Evolutionary conservation across 2,329 filamentous ascomycete species (phyloP).

Genomic region (Colletotrichum lindemuthianum): DNA sequence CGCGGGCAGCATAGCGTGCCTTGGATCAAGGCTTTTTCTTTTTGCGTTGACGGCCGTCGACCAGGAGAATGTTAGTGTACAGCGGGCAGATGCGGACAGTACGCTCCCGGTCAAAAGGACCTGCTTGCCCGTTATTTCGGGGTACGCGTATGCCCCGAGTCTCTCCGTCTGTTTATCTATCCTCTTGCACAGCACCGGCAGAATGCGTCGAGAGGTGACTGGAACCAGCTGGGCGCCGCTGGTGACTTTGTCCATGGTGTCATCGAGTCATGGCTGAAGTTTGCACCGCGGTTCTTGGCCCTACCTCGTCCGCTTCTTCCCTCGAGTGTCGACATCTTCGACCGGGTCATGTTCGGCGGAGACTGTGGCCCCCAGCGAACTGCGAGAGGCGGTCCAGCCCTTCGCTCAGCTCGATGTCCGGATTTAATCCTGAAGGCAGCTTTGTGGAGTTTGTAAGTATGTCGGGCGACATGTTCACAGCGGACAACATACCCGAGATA

Average conservation of each 20-base stretch:
- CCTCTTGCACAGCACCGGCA: constrained; percentile 13
- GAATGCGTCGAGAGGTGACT: constrained; percentile 3
- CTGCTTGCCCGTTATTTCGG: constrained; percentile 6
- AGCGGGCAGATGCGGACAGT: constrained; percentile 13
- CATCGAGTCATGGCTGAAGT: neutral
- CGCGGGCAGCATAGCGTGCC: neutral
- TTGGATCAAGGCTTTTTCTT: constrained; percentile 19
- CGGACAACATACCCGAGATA: constrained; percentile 68
- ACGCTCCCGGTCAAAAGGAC: constrained; percentile 10
- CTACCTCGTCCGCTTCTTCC: neutral
- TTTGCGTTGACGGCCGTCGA: constrained; percentile 5
- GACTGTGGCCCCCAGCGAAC: too few species aligned
- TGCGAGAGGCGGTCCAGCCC: too few species aligned
- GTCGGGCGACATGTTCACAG: neutral
- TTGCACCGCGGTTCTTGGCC: neutral
- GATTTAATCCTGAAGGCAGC: constrained; percentile 36
- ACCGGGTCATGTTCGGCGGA: too few species aligned
- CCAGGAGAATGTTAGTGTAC: constrained; percentile 27
- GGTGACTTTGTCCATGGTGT: neutral
- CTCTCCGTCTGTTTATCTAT: constrained; percentile 33
- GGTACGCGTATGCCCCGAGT: constrained; percentile 25
- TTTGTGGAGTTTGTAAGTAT: constrained; percentile 33
- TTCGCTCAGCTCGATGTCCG: too few species aligned
- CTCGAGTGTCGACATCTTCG: neutral
- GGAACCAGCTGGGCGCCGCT: neutral